Evolutionary conservation across 208 protist genomes (phyloP).

Genomic region (Acanthamoeba lenticulata): DNA sequence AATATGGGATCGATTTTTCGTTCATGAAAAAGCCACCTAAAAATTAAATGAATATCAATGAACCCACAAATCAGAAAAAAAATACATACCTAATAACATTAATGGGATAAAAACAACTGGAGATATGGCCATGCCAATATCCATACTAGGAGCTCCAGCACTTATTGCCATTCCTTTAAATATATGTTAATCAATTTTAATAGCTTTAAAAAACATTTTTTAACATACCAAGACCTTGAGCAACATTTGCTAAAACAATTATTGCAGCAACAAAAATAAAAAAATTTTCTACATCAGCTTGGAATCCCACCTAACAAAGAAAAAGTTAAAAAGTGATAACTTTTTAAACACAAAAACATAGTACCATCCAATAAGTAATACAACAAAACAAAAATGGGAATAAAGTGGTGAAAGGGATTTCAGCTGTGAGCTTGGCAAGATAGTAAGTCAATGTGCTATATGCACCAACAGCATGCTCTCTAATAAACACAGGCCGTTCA

Average conservation of each 20-base stretch:
- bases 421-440: not conserved
- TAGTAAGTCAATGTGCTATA: conserved; percentile 26
- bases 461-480: not conserved
- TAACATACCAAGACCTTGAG: not conserved
- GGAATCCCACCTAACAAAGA: conserved; percentile 10
- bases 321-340: not conserved
- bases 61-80: not conserved
- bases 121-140: not conserved
- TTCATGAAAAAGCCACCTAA: conserved; percentile 47
- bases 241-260: not conserved
- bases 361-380: conserved; percentile 48
- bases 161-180: not conserved
- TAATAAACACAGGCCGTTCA: conserved; percentile 20
- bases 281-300: conserved; percentile 38
- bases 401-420: not conserved
- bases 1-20: not conserved
- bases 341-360: not conserved
- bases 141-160: not conserved
- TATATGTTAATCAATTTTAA: too few species aligned
- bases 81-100: not conserved
- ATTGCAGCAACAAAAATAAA: conserved; percentile 10
- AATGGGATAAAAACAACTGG: too few species aligned
- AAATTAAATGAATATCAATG: not conserved
- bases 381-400: not conserved
- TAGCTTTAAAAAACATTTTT: too few species aligned